phyloP scores from a whole-genome alignment of 2,329 filamentous ascomycete species.

The Cordyceps javanica region DNA sequence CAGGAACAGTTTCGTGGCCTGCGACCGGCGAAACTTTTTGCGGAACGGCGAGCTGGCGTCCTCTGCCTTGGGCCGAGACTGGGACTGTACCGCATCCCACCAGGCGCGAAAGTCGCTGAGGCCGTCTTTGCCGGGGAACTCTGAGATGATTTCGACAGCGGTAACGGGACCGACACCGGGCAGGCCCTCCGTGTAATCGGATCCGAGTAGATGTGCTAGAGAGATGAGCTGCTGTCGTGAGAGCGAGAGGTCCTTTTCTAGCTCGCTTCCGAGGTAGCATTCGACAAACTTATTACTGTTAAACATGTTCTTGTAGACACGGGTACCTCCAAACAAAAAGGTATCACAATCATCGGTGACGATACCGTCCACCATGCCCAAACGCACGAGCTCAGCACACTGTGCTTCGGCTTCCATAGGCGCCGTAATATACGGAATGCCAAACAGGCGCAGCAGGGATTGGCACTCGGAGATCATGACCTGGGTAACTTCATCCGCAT shows the following conservation, averaged over 20 bases:
- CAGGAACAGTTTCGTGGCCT: constrained; percentile 80
- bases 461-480: constrained; percentile 96
- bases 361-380: constrained; percentile 92
- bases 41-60: constrained; percentile 61
- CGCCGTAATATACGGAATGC: constrained; percentile 91
- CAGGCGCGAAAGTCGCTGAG: constrained; percentile 77
- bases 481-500: constrained; percentile 94
- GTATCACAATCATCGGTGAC: constrained; percentile 97
- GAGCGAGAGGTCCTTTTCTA: constrained; percentile 84
- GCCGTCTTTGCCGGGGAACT: constrained; percentile 61
- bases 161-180: constrained; percentile 90
- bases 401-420: constrained; percentile 99
- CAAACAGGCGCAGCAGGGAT: constrained; percentile 81
- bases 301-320: constrained; percentile 99
- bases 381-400: constrained; percentile 79
- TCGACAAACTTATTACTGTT: constrained; percentile 97
- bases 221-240: constrained; percentile 82
- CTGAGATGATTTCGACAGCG: constrained; percentile 86
- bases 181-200: constrained; percentile 91
- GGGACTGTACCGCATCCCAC: constrained; percentile 74
- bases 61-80: constrained; percentile 56
- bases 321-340: constrained; percentile 91
- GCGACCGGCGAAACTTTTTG: constrained; percentile 75
- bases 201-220: constrained; percentile 84
- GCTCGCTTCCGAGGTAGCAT: constrained; percentile 78